Evolutionary conservation across 176 grass and related monocot species (phyloP).

Genomic region (maize (Zea mays)): Zm-B73-REFERENCE-NAM-5.0 NC_050099.1:5800501-5801000

Average conservation of each 20-base stretch:
- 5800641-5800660: not conserved
- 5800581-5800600: not conserved
- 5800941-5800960: not conserved
- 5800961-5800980: not conserved
- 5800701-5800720: conserved; percentile 37
- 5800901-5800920: not conserved
- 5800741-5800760: too few species aligned
- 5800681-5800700: not conserved
- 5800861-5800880: conserved; percentile 12
- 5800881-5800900: not conserved
- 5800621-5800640: not conserved
- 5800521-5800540: not conserved
- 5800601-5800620: not conserved
- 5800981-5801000: not conserved
- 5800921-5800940: not conserved
- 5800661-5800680: not conserved
- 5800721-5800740: not conserved
- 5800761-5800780: not conserved
- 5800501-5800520: too few species aligned
- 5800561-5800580: not conserved
- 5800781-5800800: not conserved
- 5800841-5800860: not conserved
- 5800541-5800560: not conserved
- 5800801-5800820: not conserved
- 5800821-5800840: conserved; percentile 28